phyloP scores from a whole-genome alignment of 768 basidiomycete genomes.

The Suillus subluteus region DNA sequence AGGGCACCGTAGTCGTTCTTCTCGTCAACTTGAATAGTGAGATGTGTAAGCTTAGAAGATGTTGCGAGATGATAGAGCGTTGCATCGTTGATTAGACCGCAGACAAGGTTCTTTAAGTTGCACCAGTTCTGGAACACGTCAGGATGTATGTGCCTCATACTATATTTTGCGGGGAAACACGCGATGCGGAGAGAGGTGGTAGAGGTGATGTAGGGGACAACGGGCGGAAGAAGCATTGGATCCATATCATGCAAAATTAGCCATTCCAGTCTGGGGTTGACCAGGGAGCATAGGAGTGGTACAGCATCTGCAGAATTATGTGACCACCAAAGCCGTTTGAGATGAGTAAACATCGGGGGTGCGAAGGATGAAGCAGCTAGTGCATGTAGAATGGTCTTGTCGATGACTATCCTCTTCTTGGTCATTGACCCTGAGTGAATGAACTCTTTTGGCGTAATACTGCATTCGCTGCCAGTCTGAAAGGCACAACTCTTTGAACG shows the following conservation, averaged over 20 bases:
- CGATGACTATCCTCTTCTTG: conserved; percentile 8
- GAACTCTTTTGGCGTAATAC: conserved; percentile 3
- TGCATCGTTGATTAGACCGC: conserved; percentile 6
- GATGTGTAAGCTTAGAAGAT: background rate
- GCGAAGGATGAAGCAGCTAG: conserved; percentile 2
- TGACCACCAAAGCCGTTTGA: conserved; percentile 9
- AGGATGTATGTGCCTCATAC: conserved; percentile 4
- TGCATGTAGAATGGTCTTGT: background rate
- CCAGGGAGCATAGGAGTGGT: conserved; percentile 1
- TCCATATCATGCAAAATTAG: conserved; percentile 2
- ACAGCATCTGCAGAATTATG: conserved; percentile 7
- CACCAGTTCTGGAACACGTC: conserved; percentile 5
- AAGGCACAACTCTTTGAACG: background rate
- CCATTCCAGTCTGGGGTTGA: background rate
- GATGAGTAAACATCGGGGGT: conserved; percentile 2
- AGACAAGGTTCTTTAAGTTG: conserved; percentile 4
- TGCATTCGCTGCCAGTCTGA: conserved; percentile 7
- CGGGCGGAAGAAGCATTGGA: background rate
- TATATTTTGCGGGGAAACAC: conserved; percentile 1
- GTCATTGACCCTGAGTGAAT: conserved; percentile 2
- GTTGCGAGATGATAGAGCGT: conserved; percentile 7
- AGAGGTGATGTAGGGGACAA: background rate
- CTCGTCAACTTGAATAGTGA: conserved; percentile 1
- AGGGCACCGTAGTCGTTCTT: conserved; percentile 1
- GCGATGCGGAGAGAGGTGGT: background rate